A percentile compares a stretch with the other conserved stretches of the same genome.
Conservation (phyloP, 345 rosid species). For the Populus alba region DNA sequence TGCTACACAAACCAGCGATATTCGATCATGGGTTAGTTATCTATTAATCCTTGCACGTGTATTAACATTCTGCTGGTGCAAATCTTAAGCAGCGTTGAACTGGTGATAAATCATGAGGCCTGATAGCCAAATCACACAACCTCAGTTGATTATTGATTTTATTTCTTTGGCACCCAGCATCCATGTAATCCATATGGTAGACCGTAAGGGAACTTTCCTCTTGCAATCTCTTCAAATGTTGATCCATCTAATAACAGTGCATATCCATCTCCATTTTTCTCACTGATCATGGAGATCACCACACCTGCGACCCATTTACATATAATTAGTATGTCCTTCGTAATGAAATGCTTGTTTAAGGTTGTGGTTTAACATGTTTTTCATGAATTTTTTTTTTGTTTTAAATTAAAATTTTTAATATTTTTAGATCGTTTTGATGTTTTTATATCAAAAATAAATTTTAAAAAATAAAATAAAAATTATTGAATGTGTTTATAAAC, state of each 20-base stretch:
- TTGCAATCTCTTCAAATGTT: slow-evolving; percentile 83
- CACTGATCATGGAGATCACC: slow-evolving; percentile 79
- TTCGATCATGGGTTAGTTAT: not conserved
- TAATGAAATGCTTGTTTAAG: too few relatives aligned
- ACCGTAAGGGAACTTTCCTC: slow-evolving; percentile 90
- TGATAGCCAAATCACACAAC: not conserved
- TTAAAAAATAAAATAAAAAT: too few relatives aligned
- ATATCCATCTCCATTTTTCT: slow-evolving; percentile 75
- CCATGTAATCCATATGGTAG: slow-evolving; percentile 96
- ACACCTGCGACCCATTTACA: slow-evolving; percentile 47
- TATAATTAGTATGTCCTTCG: not conserved
- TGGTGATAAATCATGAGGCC: not conserved
- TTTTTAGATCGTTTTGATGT: too few relatives aligned
- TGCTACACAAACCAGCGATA: not conserved
- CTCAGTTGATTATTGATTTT: not conserved
- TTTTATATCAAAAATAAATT: too few relatives aligned
- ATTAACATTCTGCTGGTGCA: not conserved
- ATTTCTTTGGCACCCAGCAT: slow-evolving; percentile 77
- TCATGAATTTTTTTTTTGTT: too few relatives aligned
- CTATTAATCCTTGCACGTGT: not conserved
- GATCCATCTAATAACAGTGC: slow-evolving; percentile 76
- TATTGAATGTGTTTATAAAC: too few relatives aligned
- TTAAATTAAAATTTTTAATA: too few relatives aligned
- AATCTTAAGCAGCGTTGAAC: not conserved
- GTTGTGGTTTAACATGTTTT: too few relatives aligned